Evolutionary conservation across 2,329 filamentous ascomycete genomes (phyloP), one percentile per base, ranked within the genome.

Genomic region (Gnomoniopsis sp.): DNA sequence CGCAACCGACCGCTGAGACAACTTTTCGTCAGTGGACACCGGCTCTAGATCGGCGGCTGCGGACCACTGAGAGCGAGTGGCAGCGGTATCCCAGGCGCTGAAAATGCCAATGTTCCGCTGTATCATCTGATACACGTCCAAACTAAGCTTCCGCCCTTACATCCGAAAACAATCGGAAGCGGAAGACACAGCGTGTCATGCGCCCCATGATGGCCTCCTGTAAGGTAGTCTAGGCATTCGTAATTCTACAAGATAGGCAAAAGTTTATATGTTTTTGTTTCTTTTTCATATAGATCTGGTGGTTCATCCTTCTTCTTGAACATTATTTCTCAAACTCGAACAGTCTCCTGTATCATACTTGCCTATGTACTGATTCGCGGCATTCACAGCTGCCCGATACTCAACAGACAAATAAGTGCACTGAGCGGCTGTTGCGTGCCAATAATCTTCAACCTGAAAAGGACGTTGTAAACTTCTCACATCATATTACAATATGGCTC

Each of bases 101-200:
- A 22, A 19, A n/a, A n/a, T 46, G 41, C 51, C 57, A 47, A 52
- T 22, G 21, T 34, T 58, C 43, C 43, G 33, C 34, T n/a, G 3
- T 41, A 22, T 34, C 11, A 41, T 34, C 8, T 30, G 26, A 30
- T 4, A 30, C 26, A 30, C 26, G 26, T 30, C 26, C 26, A 30
- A 30, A 30, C 26, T 30, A 30, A 58, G 36, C 59, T 58, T 61
- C 59, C 59, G 59, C 59, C 49, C 23, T 54, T 58, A 38, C 55
- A 58, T 61, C 59, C 59, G 59, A 61, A n/a, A n/a, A 55, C 8
- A 8, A 15, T 44, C 55, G 59, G 59, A 50, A 50, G 48, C 48
- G 48, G 48, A 50, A 50, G 48, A 50, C 48, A 6, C 47, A n/a
- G 48, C 48, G 51, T 48, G 46, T 41, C 33, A 38, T 44, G 53